Conservation (phyloP, 768 basidiomycete genomes). For the Pleurotus platypus region DNA sequence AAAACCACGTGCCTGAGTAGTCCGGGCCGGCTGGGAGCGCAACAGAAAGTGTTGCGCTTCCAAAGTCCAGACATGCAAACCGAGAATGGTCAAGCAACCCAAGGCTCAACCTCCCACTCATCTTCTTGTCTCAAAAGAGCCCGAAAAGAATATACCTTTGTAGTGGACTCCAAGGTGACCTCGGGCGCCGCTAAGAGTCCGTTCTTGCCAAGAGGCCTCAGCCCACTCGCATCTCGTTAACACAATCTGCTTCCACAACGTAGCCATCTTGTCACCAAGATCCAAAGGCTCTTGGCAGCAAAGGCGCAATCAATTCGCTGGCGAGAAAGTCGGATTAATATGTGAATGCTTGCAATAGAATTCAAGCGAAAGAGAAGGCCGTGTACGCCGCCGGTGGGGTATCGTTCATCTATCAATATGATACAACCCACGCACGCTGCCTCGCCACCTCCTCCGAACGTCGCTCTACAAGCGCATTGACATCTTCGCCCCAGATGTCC, state of each 20-base stretch:
- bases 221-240: neutral
- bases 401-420: neutral
- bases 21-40: no score
- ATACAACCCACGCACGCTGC: slow-evolving; percentile 50
- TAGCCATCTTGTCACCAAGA: no score
- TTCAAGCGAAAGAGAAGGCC: neutral
- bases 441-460: slow-evolving; percentile 56
- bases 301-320: neutral
- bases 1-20: no score
- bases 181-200: no score
- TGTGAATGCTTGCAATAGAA: neutral
- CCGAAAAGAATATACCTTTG: no score
- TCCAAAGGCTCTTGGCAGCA: neutral
- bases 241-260: neutral
- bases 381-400: neutral
- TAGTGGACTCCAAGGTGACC: no score
- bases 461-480: slow-evolving; percentile 52
- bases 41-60: no score
- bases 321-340: neutral
- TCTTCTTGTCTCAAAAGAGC: no score
- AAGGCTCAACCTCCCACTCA: no score
- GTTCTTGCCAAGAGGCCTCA: neutral
- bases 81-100: no score
- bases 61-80: no score
- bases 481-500: slow-evolving; percentile 71